phyloP scores from a whole-genome alignment of 2,329 filamentous ascomycete genomes.

The Exophiala sp. region DNA sequence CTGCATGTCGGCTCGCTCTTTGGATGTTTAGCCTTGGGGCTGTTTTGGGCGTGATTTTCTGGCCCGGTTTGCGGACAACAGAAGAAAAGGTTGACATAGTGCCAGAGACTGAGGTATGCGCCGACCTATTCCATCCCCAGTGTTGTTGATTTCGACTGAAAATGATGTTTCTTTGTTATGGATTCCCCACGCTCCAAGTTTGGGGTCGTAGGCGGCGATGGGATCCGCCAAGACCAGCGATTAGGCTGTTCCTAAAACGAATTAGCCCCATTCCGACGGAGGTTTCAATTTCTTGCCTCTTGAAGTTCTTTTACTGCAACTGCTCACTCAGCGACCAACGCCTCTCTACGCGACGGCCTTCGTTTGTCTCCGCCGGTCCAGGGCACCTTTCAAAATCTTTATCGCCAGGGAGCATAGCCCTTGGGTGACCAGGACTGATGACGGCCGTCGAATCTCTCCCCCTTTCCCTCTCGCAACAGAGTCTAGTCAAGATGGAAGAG shows the following conservation, averaged over 20 bases:
- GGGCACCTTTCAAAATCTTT: slow-evolving; percentile 8
- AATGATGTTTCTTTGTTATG: no score
- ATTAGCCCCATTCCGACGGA: slow-evolving; percentile 1
- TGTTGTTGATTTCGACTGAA: no score
- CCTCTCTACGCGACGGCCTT: not conserved
- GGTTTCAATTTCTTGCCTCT: slow-evolving; percentile 2
- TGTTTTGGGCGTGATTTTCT: slow-evolving; percentile 74
- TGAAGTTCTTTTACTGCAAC: not conserved
- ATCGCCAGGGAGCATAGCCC: slow-evolving; percentile 3
- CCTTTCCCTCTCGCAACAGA: slow-evolving; percentile 67
- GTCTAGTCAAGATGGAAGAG: slow-evolving; percentile 96
- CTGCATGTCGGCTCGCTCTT: slow-evolving; percentile 45
- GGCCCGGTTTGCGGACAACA: slow-evolving; percentile 60
- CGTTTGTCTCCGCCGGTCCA: slow-evolving; percentile 3
- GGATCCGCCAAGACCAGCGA: not conserved
- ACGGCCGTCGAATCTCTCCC: slow-evolving; percentile 73
- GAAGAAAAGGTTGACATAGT: slow-evolving; percentile 52
- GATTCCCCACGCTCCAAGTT: no score
- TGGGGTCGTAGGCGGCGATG: no score
- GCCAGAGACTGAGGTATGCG: not conserved
- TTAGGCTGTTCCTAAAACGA: not conserved
- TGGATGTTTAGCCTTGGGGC: slow-evolving; percentile 37
- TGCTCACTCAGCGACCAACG: slow-evolving; percentile 6
- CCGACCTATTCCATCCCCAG: no score
- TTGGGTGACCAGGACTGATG: slow-evolving; percentile 65